Percentiles rank a stretch among this genome's conserved stretches.
These are phyloP conservation scores for Amanita molliuscula DNA, from an alignment of 768 basidiomycete species.

Conservation along the genomic window DNA sequence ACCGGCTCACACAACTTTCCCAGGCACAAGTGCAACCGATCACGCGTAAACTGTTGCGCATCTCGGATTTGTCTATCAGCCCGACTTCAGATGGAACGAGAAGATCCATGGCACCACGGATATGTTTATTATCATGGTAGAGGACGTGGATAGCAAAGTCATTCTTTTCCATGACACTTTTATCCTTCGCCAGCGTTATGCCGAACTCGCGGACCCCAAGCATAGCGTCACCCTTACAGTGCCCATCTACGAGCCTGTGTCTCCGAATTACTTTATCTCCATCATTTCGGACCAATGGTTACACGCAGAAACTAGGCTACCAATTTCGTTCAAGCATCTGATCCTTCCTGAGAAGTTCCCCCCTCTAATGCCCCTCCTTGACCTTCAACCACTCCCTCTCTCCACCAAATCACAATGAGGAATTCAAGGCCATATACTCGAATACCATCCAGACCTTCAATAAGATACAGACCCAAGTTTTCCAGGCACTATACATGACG, in stretches of 20 bases:
- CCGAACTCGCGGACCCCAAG: conserved; percentile 86
- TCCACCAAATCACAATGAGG: no score
- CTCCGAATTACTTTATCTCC: conserved; percentile 97
- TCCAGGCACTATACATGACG: no score
- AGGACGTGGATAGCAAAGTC: conserved; percentile 95
- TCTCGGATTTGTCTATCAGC: conserved; percentile 87
- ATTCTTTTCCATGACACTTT: conserved; percentile 94
- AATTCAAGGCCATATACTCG: conserved; percentile 79
- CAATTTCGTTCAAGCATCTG: conserved; percentile 95
- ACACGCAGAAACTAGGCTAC: conserved; percentile 88
- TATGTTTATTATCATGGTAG: conserved; percentile 87
- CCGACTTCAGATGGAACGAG: conserved; percentile 97
- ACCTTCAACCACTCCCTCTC: conserved; percentile 83
- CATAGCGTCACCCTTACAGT: conserved; percentile 93
- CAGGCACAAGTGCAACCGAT: conserved; percentile 94
- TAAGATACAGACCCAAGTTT: conserved; percentile 99
- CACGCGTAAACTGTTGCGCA: conserved; percentile 82
- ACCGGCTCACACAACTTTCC: conserved; percentile 99
- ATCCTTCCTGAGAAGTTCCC: conserved; percentile 98
- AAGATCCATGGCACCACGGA: conserved; percentile 85
- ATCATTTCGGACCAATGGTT: conserved; percentile 93
- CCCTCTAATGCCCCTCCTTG: conserved; percentile 84
- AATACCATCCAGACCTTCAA: conserved; percentile 81
- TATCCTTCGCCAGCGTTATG: conserved; percentile 83
- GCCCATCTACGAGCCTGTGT: conserved; percentile 94